These are phyloP conservation scores for Salix udensis DNA, from an alignment of 345 rosid species.

Conservation along the genomic window DNA sequence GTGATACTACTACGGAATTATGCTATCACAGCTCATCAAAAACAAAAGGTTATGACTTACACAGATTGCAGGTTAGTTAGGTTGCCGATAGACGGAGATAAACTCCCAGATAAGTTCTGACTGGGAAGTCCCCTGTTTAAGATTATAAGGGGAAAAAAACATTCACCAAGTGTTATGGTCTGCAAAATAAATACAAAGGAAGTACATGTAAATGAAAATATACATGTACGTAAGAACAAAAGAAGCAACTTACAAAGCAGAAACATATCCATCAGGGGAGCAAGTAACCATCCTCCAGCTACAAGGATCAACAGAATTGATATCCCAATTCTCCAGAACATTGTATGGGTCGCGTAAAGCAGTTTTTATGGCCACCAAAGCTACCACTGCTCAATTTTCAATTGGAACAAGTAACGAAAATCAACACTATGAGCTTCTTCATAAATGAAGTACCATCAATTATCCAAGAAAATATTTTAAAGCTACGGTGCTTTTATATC, in stretches of 20 bases:
- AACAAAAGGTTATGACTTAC: constrained; percentile 42
- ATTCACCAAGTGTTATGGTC: neutral
- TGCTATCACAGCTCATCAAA: neutral
- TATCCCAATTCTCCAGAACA: constrained; percentile 95
- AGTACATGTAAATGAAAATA: neutral
- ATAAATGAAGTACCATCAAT: neutral
- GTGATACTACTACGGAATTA: neutral
- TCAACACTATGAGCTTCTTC: neutral
- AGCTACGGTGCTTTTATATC: neutral
- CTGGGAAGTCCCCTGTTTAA: constrained; percentile 84
- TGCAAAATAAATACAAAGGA: neutral
- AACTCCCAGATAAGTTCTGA: constrained; percentile 88
- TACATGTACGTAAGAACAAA: neutral
- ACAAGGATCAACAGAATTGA: constrained; percentile 97
- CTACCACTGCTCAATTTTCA: constrained; percentile 71
- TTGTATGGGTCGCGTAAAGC: constrained; percentile 82
- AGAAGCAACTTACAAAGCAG: constrained; percentile 66
- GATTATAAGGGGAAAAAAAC: neutral
- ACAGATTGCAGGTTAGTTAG: constrained; percentile 78
- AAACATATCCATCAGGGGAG: constrained; percentile 74
- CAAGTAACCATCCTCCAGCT: constrained; percentile 99
- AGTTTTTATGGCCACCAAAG: constrained; percentile 73
- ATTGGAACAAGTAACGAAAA: neutral
- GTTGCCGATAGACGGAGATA: constrained; percentile 83
- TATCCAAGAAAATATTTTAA: neutral